Conservation (phyloP, 2,329 filamentous ascomycete genomes). For the Fusarium papillatum region DNA sequence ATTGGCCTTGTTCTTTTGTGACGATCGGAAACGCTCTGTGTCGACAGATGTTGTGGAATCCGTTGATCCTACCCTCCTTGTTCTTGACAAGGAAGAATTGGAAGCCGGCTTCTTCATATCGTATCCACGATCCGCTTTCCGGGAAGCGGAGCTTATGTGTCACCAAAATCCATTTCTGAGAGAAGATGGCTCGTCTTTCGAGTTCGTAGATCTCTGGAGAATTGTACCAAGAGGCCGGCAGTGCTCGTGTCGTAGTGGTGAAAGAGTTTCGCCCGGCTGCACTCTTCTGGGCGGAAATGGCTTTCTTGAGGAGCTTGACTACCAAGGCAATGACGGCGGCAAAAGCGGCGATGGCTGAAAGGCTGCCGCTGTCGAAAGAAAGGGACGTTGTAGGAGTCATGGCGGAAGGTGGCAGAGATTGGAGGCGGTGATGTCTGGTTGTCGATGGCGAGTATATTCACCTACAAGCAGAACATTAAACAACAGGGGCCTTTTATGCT, state of each 20-base stretch:
- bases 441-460: background rate
- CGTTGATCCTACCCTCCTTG: slow-evolving; percentile 63
- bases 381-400: background rate
- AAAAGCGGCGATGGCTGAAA: slow-evolving; percentile 37
- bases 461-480: background rate
- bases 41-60: slow-evolving; percentile 72
- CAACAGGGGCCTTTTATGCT: background rate
- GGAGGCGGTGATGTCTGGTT: background rate
- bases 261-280: background rate
- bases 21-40: slow-evolving; percentile 72
- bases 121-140: slow-evolving; percentile 67
- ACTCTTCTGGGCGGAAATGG: slow-evolving; percentile 8
- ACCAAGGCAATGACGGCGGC: slow-evolving; percentile 45
- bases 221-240: slow-evolving; percentile 65
- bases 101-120: slow-evolving; percentile 66
- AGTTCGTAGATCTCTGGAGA: slow-evolving; percentile 65
- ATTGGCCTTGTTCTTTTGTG: slow-evolving; percentile 61
- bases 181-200: slow-evolving; percentile 68
- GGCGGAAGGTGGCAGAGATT: background rate
- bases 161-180: slow-evolving; percentile 67
- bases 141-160: slow-evolving; percentile 63
- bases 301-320: slow-evolving; percentile 35
- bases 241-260: slow-evolving; percentile 44
- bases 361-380: slow-evolving; percentile 2
- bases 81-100: slow-evolving; percentile 66